Evolutionary conservation across 345 rosid species (phyloP), one percentile per base, ranked within the genome.

Genomic region (Ailanthus altissimus): DNA sequence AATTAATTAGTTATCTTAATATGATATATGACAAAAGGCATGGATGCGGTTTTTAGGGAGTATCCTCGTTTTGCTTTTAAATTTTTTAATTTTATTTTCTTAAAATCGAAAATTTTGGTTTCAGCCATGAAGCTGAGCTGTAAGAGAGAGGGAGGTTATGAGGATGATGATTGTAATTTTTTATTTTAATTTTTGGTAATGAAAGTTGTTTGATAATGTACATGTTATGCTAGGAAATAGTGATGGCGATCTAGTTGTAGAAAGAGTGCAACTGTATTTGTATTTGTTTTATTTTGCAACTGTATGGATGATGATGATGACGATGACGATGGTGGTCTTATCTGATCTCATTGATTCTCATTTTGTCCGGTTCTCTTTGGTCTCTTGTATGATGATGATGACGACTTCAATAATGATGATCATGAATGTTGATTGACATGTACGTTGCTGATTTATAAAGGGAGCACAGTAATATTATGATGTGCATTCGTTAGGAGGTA

Each of bases 21-120:
- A 46, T 70, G 49, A 67, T 15, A 67, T 12, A 32, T 80, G 32
- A 66, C 69, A 71, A 67, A 76, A 73, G 77, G 77, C 78, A 79
- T 76, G 91, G 93, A 87, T 88, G 90, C 91, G 84, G 79, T 82
- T 88, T 88, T 88, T 84, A 81, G 80, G 85, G 89, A 83, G 90
- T 85, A 82, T 89, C 90, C 93, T 89, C 72, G 82, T 65, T 80
- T 75, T 69, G 79, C 74, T 73, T 77, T 80, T 76, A n/a, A n/a
- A n/a, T 74, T 14, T 70, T 65, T 67, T 23, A 42, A 32, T 59
- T 58, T 67, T 62, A 36, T 49, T 36, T 14, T 32, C 58, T 56
- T 59, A 0, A 18, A 46, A 51, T 16, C 65, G 45, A 56, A 60
- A 78, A 77, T 62, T 74, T 77, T 3, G 38, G 67, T 74, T 78